Evolutionary conservation across 148 eudicot genomes (phyloP), one percentile per base, ranked within the genome.

Genomic region (Silene uniflora): DNA sequence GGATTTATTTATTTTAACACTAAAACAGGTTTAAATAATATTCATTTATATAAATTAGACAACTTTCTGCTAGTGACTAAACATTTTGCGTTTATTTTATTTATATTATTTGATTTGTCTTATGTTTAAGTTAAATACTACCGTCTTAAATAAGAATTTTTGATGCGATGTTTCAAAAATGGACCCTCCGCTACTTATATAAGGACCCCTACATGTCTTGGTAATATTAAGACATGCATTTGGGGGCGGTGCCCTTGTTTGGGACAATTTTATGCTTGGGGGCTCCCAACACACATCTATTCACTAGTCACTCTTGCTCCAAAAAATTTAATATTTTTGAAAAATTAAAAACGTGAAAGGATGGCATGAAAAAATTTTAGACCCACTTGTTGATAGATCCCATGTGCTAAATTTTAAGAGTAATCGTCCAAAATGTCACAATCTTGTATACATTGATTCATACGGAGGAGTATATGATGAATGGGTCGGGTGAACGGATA

Each of bases 401-500:
- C 85, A 78, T 82, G 82, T 78, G 79, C 82, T 47, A 64, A 56
- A 82, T 78, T 61, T 82, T 65, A 82, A 78, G 85, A 71, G 85
- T 79, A 78, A 78, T 49, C 77, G 49, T 82, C 85, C 85, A 82
- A 75, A 78, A 76, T 1, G 73, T 49, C 77, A 52, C 61, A 66
- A 39, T 39, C 44, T 7, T 39, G 10, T 39, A 39, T 39, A 6
- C 0, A 39, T 39, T 39, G 44, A 7, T 39, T 39, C 44, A 7
- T 39, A 39, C n/a, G n/a, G n/a, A n/a, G n/a, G n/a, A n/a, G n/a
- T n/a, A n/a, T 39, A 39, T 39, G 42, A 5, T 5, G 44, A 39
- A 39, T 0, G 10, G 9, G 1, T 39, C 44, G 44, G 44, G 10
- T 39, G 2, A 39, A 39, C 10, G 44, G 3, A 39, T 35, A 1